These are phyloP conservation scores for Fusarium papillatum DNA, from an alignment of 2,329 filamentous ascomycete species.

Conservation along the genomic window DNA sequence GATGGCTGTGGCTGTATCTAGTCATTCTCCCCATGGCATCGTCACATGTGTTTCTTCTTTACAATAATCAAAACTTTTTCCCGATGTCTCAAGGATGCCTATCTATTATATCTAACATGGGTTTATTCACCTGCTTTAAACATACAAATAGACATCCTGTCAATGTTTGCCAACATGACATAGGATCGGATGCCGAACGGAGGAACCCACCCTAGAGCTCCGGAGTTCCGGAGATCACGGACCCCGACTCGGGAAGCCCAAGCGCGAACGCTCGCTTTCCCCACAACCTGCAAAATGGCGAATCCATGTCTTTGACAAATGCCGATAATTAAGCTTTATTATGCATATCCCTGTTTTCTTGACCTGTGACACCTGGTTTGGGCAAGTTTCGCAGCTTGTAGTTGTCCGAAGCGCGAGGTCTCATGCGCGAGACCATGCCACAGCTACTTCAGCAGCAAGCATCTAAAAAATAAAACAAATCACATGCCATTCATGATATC, in stretches of 20 bases:
- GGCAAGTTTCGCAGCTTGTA: neutral
- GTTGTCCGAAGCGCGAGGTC: neutral
- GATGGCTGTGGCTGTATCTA: fast-evolving
- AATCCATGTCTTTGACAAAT: neutral
- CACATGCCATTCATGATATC: neutral
- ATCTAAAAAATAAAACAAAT: neutral
- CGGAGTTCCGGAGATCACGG: neutral
- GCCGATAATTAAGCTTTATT: neutral
- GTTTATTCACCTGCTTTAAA: neutral
- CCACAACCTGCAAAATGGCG: neutral
- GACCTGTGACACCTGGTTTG: neutral
- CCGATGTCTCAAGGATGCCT: neutral
- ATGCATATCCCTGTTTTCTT: neutral
- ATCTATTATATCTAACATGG: neutral
- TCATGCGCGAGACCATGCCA: neutral
- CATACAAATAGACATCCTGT: neutral
- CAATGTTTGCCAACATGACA: neutral
- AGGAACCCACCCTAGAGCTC: neutral
- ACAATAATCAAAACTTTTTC: neutral
- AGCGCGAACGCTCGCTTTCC: neutral
- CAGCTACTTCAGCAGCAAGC: neutral
- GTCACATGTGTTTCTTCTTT: neutral
- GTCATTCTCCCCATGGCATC: neutral
- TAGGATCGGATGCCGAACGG: neutral
- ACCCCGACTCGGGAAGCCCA: neutral